These are phyloP conservation scores for Nowakowskiella sp. DNA, from an alignment of 192 early-diverging fungal species.

Conservation along the genomic window DNA sequence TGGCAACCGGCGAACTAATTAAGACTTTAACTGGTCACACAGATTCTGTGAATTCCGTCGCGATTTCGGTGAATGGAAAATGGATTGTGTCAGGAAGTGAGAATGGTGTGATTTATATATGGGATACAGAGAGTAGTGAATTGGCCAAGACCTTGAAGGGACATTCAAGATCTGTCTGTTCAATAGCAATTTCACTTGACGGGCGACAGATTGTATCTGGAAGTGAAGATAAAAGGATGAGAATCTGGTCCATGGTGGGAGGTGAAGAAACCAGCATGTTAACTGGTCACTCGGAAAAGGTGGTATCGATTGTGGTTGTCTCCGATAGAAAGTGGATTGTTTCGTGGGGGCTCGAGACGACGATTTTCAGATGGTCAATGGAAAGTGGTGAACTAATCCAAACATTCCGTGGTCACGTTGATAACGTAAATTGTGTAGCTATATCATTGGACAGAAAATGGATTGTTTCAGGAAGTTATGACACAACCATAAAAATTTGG, in stretches of 20 bases:
- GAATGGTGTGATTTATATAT: slow-evolving; percentile 9
- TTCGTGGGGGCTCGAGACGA: slow-evolving; percentile 39
- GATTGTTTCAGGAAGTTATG: slow-evolving; percentile 58
- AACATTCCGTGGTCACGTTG: slow-evolving; percentile 12
- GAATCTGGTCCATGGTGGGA: neutral
- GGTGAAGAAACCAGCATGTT: too few species aligned
- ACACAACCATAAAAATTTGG: slow-evolving; percentile 57
- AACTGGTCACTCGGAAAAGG: slow-evolving; percentile 9
- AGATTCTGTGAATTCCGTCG: slow-evolving; percentile 77
- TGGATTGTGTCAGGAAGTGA: slow-evolving; percentile 2
- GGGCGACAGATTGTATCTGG: slow-evolving; percentile 4
- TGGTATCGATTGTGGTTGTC: slow-evolving; percentile 32
- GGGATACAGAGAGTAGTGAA: neutral
- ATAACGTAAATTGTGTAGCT: slow-evolving; percentile 11
- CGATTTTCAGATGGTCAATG: slow-evolving; percentile 65
- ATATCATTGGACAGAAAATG: slow-evolving; percentile 63
- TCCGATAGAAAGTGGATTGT: slow-evolving; percentile 70
- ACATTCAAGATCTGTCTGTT: slow-evolving; percentile 3
- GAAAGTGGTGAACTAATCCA: slow-evolving; percentile 52
- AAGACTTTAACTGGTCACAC: slow-evolving; percentile 68
- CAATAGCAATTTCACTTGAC: slow-evolving; percentile 10
- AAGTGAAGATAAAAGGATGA: slow-evolving; percentile 8
- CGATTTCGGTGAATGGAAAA: slow-evolving; percentile 71
- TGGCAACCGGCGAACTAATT: slow-evolving; percentile 56
- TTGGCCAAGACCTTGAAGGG: neutral